phyloP scores from a whole-genome alignment of 805 yeast genomes.

The Kuraishia hungarica region DNA sequence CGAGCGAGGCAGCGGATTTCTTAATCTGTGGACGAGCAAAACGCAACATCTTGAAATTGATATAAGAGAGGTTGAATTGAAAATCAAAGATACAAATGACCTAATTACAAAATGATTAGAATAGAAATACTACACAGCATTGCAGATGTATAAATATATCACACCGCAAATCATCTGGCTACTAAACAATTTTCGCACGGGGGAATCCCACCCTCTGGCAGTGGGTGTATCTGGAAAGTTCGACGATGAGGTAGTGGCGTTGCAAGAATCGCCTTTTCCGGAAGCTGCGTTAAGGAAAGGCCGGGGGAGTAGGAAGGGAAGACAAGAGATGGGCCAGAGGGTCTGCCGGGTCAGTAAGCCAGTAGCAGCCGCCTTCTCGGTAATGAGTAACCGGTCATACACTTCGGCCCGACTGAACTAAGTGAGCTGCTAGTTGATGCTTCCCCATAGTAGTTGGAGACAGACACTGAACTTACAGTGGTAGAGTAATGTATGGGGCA shows the following conservation, averaged over 20 bases:
- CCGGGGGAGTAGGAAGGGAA: no score
- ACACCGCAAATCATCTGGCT: no score
- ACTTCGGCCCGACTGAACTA: neutral
- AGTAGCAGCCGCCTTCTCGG: no score
- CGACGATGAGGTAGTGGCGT: neutral
- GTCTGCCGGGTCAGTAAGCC: neutral
- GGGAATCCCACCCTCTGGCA: neutral
- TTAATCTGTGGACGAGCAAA: conserved; percentile 33
- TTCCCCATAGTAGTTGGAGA: no score
- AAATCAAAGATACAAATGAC: neutral
- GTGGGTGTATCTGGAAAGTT: neutral
- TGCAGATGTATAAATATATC: no score
- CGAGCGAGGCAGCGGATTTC: conserved; percentile 29
- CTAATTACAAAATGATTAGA: no score
- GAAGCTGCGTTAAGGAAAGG: neutral
- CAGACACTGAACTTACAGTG: no score
- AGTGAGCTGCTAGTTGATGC: no score
- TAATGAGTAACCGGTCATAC: neutral
- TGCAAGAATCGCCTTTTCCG: neutral
- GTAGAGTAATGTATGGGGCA: no score
- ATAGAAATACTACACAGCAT: no score
- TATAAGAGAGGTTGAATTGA: neutral
- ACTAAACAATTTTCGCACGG: neutral
- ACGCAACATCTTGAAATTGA: conserved; percentile 33
- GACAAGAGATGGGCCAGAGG: no score